Evolutionary conservation across 441 rosid genomes (phyloP).

Genomic region (Pelargonium myrrhifolium): DNA sequence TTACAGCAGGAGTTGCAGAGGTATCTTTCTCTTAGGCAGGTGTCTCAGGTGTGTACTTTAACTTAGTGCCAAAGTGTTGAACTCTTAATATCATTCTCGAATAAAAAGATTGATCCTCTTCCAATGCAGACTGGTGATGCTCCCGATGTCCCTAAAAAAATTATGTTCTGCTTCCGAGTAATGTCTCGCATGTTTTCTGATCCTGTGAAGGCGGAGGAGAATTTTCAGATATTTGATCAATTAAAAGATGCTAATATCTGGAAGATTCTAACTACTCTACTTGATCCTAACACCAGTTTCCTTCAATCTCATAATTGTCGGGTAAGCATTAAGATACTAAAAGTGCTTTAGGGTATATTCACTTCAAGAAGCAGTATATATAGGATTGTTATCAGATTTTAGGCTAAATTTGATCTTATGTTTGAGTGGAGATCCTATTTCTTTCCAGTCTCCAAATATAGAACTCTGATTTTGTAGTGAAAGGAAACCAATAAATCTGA

Average conservation of each 20-base stretch:
- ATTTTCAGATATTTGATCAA: conserved; percentile 84
- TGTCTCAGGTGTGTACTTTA: conserved; percentile 56
- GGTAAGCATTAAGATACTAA: conserved; percentile 46
- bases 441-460: too few relatives aligned
- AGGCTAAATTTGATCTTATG: neutral
- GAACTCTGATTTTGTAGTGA: too few relatives aligned
- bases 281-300: conserved; percentile 72
- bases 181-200: conserved; percentile 94
- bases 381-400: neutral
- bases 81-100: conserved; percentile 3
- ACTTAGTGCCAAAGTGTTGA: conserved; percentile 10
- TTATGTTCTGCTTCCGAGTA: conserved; percentile 62
- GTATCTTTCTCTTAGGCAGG: conserved; percentile 75
- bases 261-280: conserved; percentile 69
- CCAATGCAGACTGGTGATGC: conserved; percentile 66
- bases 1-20: conserved; percentile 96
- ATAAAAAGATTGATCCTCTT: conserved; percentile 19
- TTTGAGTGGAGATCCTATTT: too few relatives aligned
- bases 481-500: too few relatives aligned
- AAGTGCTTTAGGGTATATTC: conserved; percentile 6
- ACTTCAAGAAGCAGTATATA: neutral
- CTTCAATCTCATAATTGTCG: conserved; percentile 49
- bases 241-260: conserved; percentile 88
- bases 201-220: conserved; percentile 74
- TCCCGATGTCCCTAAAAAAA: conserved; percentile 81